A percentile compares a stretch with the other conserved stretches of the same genome.
These are phyloP conservation scores for Piloderma croceum DNA, from an alignment of 768 basidiomycete genomes.

Conservation along the genomic window DNA sequence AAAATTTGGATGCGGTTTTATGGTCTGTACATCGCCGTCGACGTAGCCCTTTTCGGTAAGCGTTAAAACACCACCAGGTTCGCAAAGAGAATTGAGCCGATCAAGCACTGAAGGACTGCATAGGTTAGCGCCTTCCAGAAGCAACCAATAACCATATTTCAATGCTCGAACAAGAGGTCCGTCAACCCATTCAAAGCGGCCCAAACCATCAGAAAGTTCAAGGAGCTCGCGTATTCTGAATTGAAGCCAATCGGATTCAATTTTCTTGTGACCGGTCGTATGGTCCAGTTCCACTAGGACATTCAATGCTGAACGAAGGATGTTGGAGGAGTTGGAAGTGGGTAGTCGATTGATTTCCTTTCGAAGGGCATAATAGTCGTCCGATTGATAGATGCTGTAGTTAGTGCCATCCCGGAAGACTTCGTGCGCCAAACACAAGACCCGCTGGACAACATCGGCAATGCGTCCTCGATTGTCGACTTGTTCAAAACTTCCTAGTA, in stretches of 20 bases:
- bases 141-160: constrained; percentile 81
- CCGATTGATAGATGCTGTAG: constrained; percentile 1
- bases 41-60: constrained; percentile 87
- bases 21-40: constrained; percentile 63
- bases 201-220: constrained; percentile 26
- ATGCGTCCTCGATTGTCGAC: constrained; percentile 49
- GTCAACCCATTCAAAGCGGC: constrained; percentile 91
- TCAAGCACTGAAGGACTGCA: constrained; percentile 96
- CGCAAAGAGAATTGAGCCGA: constrained; percentile 93
- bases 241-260: constrained; percentile 12
- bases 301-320: constrained; percentile 20
- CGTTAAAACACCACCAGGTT: constrained; percentile 73
- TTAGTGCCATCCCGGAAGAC: constrained; percentile 19
- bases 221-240: constrained; percentile 19
- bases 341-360: neutral
- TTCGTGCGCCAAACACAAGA: constrained; percentile 34
- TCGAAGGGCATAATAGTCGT: neutral
- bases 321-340: constrained; percentile 5
- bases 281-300: constrained; percentile 25
- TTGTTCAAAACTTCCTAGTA: constrained; percentile 95
- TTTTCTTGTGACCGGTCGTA: constrained; percentile 5
- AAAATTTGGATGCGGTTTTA: constrained; percentile 84
- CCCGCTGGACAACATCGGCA: constrained; percentile 33
- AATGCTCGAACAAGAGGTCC: constrained; percentile 86
- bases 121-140: constrained; percentile 89